Base-by-base conservation (phyloP, 2,329 filamentous ascomycete species). In the Bimuria novae-zelandiae region DNA sequence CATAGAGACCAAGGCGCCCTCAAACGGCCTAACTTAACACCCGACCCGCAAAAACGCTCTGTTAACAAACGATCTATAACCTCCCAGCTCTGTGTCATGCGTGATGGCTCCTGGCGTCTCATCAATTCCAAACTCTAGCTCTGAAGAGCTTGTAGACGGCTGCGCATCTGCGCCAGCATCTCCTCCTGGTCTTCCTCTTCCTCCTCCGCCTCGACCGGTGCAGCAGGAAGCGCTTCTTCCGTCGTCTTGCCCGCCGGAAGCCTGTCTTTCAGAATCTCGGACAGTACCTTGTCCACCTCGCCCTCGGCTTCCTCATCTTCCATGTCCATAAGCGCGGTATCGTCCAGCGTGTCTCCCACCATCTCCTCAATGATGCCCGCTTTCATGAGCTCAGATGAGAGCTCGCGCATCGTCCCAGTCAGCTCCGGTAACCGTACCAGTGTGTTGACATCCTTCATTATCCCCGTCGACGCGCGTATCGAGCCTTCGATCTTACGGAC, bases 311-410 rank as follows among this genome's bases (percentile, higher is more conserved):
- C 90, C 56, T 90, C 90, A 54, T 89, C 85, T 52, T 90, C 84
- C 48, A 84, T 80, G 62, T 88, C 86, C 45, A 90, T 79, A 46
- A 87, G 76, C 52, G 92, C 87, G 14, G 62, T 69, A 56, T 84
- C 80, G n/a, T 92, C 90, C 60, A 97, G 78, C 37, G 82, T 86
- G 71, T 97, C 93, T 42, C 88, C 89, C 4, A 96, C 86, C 89
- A 97, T 97, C 79, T 99, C 94, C 80, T 97, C 93, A 55, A 97
- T 96, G 46, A 99, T 93, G 14, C 93, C 94, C 2, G 94, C 93
- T 78, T 92, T 95, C 74, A 96, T 89, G 62, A 97, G 77, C 80
- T 97, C 94, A 52, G 88, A 82, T 65, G 87, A 89, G 44, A 97
- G 79, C 73, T 96, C 90, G 58, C 86, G 82, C 93, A 97, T 97